Conservation (phyloP, 2,329 filamentous ascomycete genomes). For the Colletotrichum paranaense region DNA sequence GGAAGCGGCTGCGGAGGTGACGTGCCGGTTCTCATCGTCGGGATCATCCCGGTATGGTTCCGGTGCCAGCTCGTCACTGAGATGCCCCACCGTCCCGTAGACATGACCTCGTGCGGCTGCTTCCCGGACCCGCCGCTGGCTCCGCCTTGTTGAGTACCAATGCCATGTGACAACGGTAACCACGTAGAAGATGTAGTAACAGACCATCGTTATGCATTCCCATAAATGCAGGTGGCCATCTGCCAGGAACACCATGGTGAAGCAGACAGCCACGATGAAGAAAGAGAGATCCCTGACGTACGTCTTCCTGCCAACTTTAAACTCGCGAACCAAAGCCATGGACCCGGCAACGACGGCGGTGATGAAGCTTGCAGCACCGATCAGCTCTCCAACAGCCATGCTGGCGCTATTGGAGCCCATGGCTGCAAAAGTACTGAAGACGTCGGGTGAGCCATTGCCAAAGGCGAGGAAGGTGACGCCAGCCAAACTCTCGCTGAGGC, state of each 20-base stretch:
- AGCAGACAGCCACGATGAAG: slow-evolving; percentile 87
- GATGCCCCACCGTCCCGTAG: slow-evolving; percentile 65
- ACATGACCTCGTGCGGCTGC: slow-evolving; percentile 81
- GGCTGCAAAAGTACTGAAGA: slow-evolving; percentile 98
- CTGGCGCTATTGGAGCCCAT: slow-evolving; percentile 98
- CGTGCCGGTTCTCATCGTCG: slow-evolving; percentile 50
- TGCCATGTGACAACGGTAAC: slow-evolving; percentile 91
- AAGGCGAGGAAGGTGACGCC: slow-evolving; percentile 97
- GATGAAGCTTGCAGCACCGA: slow-evolving; percentile 96
- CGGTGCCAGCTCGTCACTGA: slow-evolving; percentile 63
- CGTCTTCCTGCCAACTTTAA: slow-evolving; percentile 87
- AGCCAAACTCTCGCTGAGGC: slow-evolving; percentile 94
- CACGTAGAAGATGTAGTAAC: slow-evolving; percentile 91
- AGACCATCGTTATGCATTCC: slow-evolving; percentile 93
- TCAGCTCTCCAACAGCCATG: slow-evolving; percentile 93
- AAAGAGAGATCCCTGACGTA: slow-evolving; percentile 94
- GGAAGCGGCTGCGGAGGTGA: slow-evolving; percentile 31
- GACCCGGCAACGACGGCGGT: slow-evolving; percentile 95
- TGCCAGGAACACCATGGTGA: slow-evolving; percentile 87
- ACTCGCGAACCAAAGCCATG: slow-evolving; percentile 97
- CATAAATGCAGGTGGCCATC: slow-evolving; percentile 87
- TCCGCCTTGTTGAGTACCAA: slow-evolving; percentile 79
- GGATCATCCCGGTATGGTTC: slow-evolving; percentile 74
- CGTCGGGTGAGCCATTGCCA: slow-evolving; percentile 96
- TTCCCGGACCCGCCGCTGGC: slow-evolving; percentile 71